Conservation (phyloP, 177 flowering plant genomes). For the Vitis hybrid region DNA sequence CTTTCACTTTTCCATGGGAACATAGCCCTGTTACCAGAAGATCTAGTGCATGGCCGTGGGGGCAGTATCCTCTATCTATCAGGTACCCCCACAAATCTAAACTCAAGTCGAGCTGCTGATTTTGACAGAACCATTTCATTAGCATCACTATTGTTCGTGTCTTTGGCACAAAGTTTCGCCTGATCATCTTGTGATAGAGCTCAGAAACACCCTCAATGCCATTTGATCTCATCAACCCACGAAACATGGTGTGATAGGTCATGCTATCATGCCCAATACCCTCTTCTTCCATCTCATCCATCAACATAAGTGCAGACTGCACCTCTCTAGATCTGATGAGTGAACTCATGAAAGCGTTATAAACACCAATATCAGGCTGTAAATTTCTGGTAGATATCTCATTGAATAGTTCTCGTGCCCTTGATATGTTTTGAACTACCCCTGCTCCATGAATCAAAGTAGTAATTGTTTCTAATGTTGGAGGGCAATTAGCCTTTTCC, state of each 20-base stretch:
- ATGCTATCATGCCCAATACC: conserved; percentile 52
- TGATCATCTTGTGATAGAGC: conserved; percentile 57
- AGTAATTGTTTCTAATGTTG: conserved; percentile 70
- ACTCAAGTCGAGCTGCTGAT: conserved; percentile 47
- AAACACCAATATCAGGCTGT: conserved; percentile 63
- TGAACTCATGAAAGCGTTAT: conserved; percentile 74
- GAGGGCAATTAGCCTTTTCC: conserved; percentile 46
- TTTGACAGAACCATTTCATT: conserved; percentile 70
- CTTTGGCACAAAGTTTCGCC: conserved; percentile 61
- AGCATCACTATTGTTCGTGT: conserved; percentile 71
- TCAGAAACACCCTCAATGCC: conserved; percentile 47
- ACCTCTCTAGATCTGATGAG: conserved; percentile 52
- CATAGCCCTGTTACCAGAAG: conserved; percentile 71
- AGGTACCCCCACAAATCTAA: conserved; percentile 71
- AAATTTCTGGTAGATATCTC: conserved; percentile 54
- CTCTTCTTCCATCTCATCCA: conserved; percentile 81
- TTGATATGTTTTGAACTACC: conserved; percentile 43
- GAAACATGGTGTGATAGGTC: conserved; percentile 73
- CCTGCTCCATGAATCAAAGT: conserved; percentile 94
- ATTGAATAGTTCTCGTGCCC: conserved; percentile 64
- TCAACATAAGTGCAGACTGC: conserved; percentile 46
- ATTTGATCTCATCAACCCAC: conserved; percentile 50
- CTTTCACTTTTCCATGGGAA: conserved; percentile 45
- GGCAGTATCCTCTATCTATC: conserved; percentile 71
- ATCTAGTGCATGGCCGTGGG: conserved; percentile 79